Evolutionary conservation across 2,329 filamentous ascomycete genomes (phyloP).

Genomic region (Colletotrichum sp.): DNA sequence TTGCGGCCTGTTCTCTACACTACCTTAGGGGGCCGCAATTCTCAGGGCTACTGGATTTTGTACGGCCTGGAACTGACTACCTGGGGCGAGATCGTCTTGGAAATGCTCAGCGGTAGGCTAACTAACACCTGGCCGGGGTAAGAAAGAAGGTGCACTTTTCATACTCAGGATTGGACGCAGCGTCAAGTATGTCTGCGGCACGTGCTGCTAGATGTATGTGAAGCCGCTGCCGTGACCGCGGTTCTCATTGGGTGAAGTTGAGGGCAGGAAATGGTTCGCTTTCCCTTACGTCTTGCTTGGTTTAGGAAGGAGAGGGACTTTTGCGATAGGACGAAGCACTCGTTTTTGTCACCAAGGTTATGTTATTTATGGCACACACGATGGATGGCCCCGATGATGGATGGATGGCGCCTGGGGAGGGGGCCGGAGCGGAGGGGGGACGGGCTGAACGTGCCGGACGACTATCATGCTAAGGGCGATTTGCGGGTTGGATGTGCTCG

Average conservation of each 20-base stretch:
- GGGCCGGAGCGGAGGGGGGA: neutral
- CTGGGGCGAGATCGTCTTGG: neutral
- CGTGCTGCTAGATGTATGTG: neutral
- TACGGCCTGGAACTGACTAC: neutral
- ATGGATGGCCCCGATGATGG: neutral
- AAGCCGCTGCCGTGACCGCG: neutral
- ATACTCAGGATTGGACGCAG: neutral
- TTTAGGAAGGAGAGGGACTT: neutral
- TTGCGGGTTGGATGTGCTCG: neutral
- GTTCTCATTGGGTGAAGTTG: neutral
- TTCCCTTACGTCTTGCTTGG: neutral
- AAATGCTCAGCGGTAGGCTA: neutral
- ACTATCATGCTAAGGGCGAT: neutral
- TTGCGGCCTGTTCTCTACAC: neutral
- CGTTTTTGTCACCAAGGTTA: neutral
- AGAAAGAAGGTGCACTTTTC: neutral
- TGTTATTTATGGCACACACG: neutral
- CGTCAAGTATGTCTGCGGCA: slow-evolving; percentile 1
- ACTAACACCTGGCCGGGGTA: neutral
- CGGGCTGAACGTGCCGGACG: slow-evolving; percentile 14
- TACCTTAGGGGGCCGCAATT: neutral
- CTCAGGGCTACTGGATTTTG: neutral
- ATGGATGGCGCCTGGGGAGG: neutral
- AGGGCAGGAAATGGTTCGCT: neutral
- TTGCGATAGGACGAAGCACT: neutral